A percentile compares a stretch with the other conserved stretches of the same genome.
Evolutionary conservation across 2,329 filamentous ascomycete genomes (phyloP).

Genomic region (Aureobasidium sp.): DNA sequence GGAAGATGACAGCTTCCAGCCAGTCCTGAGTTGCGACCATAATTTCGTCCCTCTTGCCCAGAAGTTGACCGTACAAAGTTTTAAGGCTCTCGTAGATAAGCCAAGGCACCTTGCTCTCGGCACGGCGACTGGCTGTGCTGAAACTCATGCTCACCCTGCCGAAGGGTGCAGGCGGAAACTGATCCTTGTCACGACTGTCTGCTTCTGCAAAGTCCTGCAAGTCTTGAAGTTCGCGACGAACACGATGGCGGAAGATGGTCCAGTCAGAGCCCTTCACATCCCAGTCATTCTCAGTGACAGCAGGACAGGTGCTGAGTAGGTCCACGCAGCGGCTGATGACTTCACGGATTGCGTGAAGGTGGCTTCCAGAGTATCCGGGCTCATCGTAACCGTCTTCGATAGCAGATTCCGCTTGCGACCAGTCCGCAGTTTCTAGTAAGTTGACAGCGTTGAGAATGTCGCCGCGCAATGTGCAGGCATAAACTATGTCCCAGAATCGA

Average conservation of each 20-base stretch:
- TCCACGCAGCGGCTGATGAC: slow-evolving; percentile 61
- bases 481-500: slow-evolving; percentile 81
- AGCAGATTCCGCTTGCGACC: slow-evolving; percentile 62
- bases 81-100: slow-evolving; percentile 79
- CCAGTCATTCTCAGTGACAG: slow-evolving; percentile 61
- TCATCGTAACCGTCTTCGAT: slow-evolving; percentile 50
- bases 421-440: slow-evolving; percentile 66
- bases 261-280: slow-evolving; percentile 74
- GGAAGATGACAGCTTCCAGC: slow-evolving; percentile 76
- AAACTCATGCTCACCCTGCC: slow-evolving; percentile 51
- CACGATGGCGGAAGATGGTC: slow-evolving; percentile 71
- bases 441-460: slow-evolving; percentile 59
- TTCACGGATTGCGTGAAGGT: slow-evolving; percentile 69
- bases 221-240: slow-evolving; percentile 59
- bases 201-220: slow-evolving; percentile 75
- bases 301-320: slow-evolving; percentile 66
- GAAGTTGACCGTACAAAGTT: slow-evolving; percentile 69
- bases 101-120: slow-evolving; percentile 82
- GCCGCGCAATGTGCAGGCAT: slow-evolving; percentile 65
- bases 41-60: slow-evolving; percentile 69
- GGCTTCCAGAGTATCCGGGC: slow-evolving; percentile 62
- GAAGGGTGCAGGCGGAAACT: slow-evolving; percentile 25
- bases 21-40: slow-evolving; percentile 75
- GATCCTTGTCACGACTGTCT: slow-evolving; percentile 42
- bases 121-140: slow-evolving; percentile 59